Evolutionary conservation across 192 early-diverging fungal genomes (phyloP).

Genomic region (Entomortierella beljakovae): DNA sequence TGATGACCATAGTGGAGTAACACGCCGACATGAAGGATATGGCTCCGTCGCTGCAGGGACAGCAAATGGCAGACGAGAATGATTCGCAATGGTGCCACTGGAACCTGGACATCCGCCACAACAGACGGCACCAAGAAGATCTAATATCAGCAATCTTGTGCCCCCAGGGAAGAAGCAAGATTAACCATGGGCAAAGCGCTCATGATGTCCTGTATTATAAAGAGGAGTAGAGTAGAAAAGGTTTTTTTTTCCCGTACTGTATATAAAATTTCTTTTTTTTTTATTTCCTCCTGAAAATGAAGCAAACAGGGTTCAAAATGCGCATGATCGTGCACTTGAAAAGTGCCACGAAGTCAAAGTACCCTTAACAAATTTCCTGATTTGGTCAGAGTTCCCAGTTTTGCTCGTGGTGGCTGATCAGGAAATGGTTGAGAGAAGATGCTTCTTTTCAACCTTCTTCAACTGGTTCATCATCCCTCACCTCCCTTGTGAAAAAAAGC

Average conservation of each 20-base stretch:
- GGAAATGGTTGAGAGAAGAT: not conserved
- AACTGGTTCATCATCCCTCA: not conserved
- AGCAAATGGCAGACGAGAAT: constrained; percentile 4
- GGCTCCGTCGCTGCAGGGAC: constrained; percentile 11
- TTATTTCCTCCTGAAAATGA: not conserved
- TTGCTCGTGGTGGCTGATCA: not conserved
- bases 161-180: constrained; percentile 27
- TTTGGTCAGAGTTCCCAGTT: not conserved
- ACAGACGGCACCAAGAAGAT: constrained; percentile 1
- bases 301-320: not conserved
- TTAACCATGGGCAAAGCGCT: no score
- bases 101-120: not conserved
- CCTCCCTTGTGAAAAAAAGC: not conserved
- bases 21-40: constrained; percentile 37
- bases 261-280: not conserved
- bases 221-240: no score
- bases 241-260: not conserved
- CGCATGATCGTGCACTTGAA: not conserved
- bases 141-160: not conserved
- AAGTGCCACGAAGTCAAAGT: not conserved
- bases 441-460: constrained; percentile 1
- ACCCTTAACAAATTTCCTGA: constrained; percentile 4
- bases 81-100: constrained; percentile 19
- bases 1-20: constrained; percentile 5
- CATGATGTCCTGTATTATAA: not conserved